These are phyloP conservation scores for Tagetes patula DNA, from an alignment of 129 eudicot species.

Conservation along the genomic window DNA sequence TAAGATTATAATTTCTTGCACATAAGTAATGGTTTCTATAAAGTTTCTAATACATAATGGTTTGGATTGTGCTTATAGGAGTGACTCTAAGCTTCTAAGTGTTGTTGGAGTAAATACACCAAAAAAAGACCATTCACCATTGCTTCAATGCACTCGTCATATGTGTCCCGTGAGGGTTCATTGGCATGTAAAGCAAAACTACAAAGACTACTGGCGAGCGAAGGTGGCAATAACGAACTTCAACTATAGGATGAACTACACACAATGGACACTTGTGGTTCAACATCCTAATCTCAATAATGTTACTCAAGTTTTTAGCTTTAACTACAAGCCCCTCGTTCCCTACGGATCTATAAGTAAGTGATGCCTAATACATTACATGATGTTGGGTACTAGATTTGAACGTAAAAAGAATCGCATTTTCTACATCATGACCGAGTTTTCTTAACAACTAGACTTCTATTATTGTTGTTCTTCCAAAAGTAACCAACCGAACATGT, in stretches of 20 bases:
- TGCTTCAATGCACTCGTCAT: constrained; percentile 61
- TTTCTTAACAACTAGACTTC: not conserved
- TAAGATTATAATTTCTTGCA: constrained; percentile 24
- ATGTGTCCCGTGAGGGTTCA: constrained; percentile 72
- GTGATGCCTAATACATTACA: constrained; percentile 34
- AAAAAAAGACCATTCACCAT: constrained; percentile 55
- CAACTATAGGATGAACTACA: constrained; percentile 62
- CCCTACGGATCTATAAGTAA: constrained; percentile 66
- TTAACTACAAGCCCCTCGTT: constrained; percentile 74
- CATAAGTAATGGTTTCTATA: not conserved
- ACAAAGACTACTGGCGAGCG: constrained; percentile 68
- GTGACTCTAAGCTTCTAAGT: constrained; percentile 53
- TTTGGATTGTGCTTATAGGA: constrained; percentile 37
- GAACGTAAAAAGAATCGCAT: not conserved
- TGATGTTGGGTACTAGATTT: not conserved
- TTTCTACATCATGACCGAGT: no score
- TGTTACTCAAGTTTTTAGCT: constrained; percentile 81
- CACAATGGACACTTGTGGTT: constrained; percentile 69
- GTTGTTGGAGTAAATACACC: constrained; percentile 53
- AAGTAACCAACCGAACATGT: not conserved
- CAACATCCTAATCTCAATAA: constrained; percentile 83
- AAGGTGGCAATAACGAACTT: constrained; percentile 64
- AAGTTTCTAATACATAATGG: not conserved
- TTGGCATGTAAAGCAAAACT: constrained; percentile 70
- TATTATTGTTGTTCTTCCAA: not conserved